Conservation (phyloP, 2,329 filamentous ascomycete genomes). For the Colletotrichum sp. region DNA sequence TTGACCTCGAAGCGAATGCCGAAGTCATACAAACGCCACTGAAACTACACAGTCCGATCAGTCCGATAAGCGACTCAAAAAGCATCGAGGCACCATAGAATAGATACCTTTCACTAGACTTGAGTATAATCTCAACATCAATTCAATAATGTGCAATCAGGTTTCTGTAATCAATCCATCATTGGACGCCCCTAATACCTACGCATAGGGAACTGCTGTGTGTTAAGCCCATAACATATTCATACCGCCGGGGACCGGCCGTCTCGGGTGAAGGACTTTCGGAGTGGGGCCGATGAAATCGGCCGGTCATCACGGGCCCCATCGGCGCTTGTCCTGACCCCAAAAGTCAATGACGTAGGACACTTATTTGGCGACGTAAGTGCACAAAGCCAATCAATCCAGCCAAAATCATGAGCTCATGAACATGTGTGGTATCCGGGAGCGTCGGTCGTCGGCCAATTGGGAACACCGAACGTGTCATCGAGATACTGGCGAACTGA, state of each 20-base stretch:
- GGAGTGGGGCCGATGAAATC: neutral
- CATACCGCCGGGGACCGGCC: neutral
- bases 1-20: neutral
- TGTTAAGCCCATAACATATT: neutral
- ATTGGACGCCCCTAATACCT: neutral
- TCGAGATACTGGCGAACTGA: neutral
- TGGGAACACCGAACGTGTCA: neutral
- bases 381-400: neutral
- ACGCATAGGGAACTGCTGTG: rapidly evolving
- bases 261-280: neutral
- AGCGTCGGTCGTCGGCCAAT: neutral
- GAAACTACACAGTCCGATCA: neutral
- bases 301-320: neutral
- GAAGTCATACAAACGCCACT: neutral
- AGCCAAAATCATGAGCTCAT: neutral
- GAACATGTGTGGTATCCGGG: neutral
- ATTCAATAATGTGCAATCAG: neutral
- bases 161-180: too few relatives aligned
- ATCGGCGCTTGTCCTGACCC: neutral
- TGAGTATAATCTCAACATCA: neutral
- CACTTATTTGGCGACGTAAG: neutral
- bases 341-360: neutral
- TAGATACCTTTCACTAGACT: neutral
- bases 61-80: neutral
- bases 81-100: neutral